Evolutionary conservation across 1,284 basidiomycete species (phyloP).

Genomic region (Fomitopsis palustris): DNA sequence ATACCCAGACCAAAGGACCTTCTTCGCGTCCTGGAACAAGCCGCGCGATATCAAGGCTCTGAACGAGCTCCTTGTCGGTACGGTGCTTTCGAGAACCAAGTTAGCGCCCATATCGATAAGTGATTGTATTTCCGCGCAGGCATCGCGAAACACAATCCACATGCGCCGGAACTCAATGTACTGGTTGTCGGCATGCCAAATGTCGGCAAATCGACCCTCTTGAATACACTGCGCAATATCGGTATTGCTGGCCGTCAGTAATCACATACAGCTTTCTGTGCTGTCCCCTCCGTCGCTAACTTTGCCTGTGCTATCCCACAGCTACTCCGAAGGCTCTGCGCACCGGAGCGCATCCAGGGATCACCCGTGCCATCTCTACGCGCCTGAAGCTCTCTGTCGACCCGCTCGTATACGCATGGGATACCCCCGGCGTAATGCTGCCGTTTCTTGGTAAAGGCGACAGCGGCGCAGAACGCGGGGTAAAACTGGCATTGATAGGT

Average conservation of each 20-base stretch:
- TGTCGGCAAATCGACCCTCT: constrained; percentile 93
- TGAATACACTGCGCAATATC: constrained; percentile 88
- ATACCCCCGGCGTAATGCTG: constrained; percentile 96
- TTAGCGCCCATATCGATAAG: neutral
- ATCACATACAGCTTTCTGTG: neutral
- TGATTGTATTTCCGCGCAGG: constrained; percentile 37
- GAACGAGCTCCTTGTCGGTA: constrained; percentile 69
- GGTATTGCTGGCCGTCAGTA: constrained; percentile 81
- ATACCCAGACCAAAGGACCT: constrained; percentile 61
- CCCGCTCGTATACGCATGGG: constrained; percentile 90
- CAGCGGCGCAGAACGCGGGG: constrained; percentile 83
- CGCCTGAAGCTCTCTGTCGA: constrained; percentile 77
- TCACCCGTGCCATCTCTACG: constrained; percentile 82
- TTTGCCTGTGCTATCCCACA: constrained; percentile 16
- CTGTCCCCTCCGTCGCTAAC: neutral
- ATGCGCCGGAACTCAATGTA: constrained; percentile 76
- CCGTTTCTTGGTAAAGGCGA: constrained; percentile 89
- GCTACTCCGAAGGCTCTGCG: constrained; percentile 82
- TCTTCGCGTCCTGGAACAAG: constrained; percentile 71
- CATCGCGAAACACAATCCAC: constrained; percentile 64
- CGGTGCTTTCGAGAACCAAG: constrained; percentile 30
- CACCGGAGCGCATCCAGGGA: constrained; percentile 86
- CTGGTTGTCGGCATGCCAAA: constrained; percentile 98
- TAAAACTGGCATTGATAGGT: constrained; percentile 94
- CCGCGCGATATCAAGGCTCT: constrained; percentile 59